Conservation (phyloP, 163 green algal genomes). For the Scenedesmus sp. region DNA sequence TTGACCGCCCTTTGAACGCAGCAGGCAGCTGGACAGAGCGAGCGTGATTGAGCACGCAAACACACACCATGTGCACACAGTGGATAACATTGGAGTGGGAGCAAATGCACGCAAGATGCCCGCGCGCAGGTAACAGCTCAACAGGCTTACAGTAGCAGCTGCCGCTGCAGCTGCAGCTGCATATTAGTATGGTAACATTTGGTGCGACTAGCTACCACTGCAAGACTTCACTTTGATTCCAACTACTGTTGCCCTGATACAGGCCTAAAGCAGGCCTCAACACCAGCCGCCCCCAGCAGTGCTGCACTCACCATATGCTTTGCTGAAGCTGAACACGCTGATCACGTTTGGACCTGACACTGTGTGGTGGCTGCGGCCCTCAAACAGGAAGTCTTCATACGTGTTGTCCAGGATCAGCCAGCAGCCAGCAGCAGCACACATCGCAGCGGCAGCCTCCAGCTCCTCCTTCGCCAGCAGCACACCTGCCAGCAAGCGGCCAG, state of each 20-base stretch:
- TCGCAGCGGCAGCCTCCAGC: constrained; percentile 69
- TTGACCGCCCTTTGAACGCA: too few species aligned
- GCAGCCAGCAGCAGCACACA: constrained; percentile 56
- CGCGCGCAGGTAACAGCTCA: neutral
- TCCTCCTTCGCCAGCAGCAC: constrained; percentile 79
- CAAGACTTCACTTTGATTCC: too few species aligned
- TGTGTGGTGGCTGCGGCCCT: constrained; percentile 79
- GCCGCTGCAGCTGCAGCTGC: too few species aligned
- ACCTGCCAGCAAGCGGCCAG: constrained; percentile 63
- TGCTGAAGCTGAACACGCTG: constrained; percentile 95
- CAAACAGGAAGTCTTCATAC: constrained; percentile 88
- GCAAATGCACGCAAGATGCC: too few species aligned
- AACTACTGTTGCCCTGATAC: too few species aligned
- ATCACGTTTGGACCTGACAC: constrained; percentile 85
- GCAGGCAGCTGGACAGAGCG: neutral
- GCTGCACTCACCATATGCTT: constrained; percentile 65
- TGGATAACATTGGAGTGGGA: too few species aligned
- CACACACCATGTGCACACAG: too few species aligned
- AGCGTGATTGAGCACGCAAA: neutral
- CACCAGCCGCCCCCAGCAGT: neutral
- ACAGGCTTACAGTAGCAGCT: too few species aligned
- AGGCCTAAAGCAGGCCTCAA: too few species aligned
- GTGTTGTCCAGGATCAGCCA: constrained; percentile 81
- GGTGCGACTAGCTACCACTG: too few species aligned
- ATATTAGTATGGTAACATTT: too few species aligned